A percentile compares a stretch with the other conserved stretches of the same genome.
These are phyloP conservation scores for Rosa hybrid DNA, from an alignment of 331 rosid genomes.

Conservation along the genomic window DNA sequence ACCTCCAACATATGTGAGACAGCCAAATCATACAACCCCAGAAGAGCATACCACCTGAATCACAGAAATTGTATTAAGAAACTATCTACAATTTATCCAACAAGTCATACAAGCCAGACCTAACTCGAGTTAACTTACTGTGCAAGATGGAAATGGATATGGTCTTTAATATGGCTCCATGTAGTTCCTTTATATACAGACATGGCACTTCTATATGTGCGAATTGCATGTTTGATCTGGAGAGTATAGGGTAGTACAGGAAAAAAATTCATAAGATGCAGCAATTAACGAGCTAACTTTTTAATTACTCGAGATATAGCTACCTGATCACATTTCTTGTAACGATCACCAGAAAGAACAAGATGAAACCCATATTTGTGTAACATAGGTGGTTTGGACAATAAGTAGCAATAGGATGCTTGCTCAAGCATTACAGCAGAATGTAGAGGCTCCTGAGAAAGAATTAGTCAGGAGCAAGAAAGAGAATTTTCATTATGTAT, in stretches of 20 bases:
- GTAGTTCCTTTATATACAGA: constrained; percentile 81
- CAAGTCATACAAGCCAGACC: constrained; percentile 17
- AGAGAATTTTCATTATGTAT: constrained; percentile 13
- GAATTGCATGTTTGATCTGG: constrained; percentile 95
- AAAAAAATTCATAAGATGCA: constrained; percentile 19
- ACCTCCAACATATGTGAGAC: constrained; percentile 81
- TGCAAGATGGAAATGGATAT: constrained; percentile 93
- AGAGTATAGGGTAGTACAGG: constrained; percentile 2
- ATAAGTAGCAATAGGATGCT: constrained; percentile 90
- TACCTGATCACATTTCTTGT: constrained; percentile 95
- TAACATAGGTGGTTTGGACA: constrained; percentile 88
- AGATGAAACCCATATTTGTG: constrained; percentile 98
- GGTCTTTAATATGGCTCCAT: constrained; percentile 89
- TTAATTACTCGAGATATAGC: constrained; percentile 11
- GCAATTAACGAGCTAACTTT: constrained; percentile 6
- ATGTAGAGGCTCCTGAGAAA: constrained; percentile 72
- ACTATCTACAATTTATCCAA: constrained; percentile 19
- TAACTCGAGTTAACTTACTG: constrained; percentile 61
- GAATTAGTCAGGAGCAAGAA: constrained; percentile 37
- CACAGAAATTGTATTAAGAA: constrained; percentile 37
- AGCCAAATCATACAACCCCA: constrained; percentile 83
- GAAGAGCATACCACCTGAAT: constrained; percentile 91
- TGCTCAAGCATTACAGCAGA: constrained; percentile 99
- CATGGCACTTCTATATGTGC: constrained; percentile 79
- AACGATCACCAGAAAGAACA: constrained; percentile 97